Base-by-base conservation (phyloP, 768 basidiomycete species). In the Russula sp. region DNA sequence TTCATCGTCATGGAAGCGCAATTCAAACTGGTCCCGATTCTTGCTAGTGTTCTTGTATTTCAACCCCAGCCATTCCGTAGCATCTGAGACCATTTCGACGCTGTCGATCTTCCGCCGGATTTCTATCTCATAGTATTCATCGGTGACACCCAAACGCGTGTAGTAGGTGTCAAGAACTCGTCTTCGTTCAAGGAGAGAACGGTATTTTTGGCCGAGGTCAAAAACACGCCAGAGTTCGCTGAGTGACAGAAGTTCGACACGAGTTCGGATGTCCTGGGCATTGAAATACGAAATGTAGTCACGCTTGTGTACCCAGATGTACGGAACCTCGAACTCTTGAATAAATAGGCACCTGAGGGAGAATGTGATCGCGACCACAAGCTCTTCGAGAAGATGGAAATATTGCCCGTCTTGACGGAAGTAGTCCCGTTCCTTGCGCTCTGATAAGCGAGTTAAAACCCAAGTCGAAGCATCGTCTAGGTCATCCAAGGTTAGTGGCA, bases 151-250 rank as follows among this genome's bases (percentile, higher is more conserved):
- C 27, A 96, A 79, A 35, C 88, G 84, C 48, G 79, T 73, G 75
- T 91, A 96, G 5, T 86, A 82, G 9, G 80, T 73, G 2, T 79
- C 73, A 31, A 98, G 76, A 3, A 83, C 82, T 16, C 79, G 78
- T 60, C 83, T 83, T 42, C 95, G 82, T 68, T 94, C 89, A 49
- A 87, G 74, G 52, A 98, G 79, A 1, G 94, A 92, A 57, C 94
- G 84, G 71, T 90, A 98, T 70, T 90, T 91, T 73, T 92, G 86
- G 9, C 94, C 94, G 9, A 98, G 80, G n/a, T 82, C 71, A 66
- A 91, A 87, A 63, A 98, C 86, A n/a, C 85, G 82, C 97, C 97
- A 99, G 8, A 98, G 74, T 69, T 99, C 95, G 49, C 83, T 77
- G 63, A 88, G 78, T 67, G 75, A 82, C 62, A 99, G 81, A 35